These are phyloP conservation scores for Marchantia polymorpha DNA, from an alignment of 225 moss, liverwort and hornwort species.

Conservation along the genomic window DNA sequence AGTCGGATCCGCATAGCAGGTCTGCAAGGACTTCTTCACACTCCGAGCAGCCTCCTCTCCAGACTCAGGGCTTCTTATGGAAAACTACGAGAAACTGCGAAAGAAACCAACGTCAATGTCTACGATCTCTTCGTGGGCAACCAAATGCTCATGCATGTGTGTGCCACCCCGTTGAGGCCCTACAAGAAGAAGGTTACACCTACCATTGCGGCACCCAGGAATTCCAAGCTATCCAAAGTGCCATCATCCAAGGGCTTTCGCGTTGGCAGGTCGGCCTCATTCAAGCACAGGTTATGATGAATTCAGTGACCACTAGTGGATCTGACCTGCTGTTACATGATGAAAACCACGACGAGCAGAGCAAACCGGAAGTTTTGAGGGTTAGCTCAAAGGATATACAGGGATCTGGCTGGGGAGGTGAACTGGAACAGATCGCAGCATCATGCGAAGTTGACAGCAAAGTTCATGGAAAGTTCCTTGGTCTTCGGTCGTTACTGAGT, in stretches of 20 bases:
- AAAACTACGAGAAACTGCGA: slow-evolving; percentile 39
- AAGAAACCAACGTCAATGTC: slow-evolving; percentile 36
- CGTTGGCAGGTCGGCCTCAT: neutral
- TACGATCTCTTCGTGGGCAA: slow-evolving; percentile 51
- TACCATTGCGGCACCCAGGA: neutral
- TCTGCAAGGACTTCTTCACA: neutral
- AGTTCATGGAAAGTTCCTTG: too few relatives aligned
- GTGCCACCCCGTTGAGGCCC: slow-evolving; percentile 45
- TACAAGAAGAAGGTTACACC: slow-evolving; percentile 12
- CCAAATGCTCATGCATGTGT: slow-evolving; percentile 47
- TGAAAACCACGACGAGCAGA: too few relatives aligned
- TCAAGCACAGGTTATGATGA: neutral
- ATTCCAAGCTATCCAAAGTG: neutral
- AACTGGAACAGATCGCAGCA: too few relatives aligned
- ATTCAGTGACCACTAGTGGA: too few relatives aligned
- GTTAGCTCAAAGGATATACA: too few relatives aligned
- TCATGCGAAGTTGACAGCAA: too few relatives aligned
- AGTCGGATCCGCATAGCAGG: neutral
- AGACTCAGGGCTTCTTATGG: slow-evolving; percentile 39
- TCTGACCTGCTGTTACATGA: too few relatives aligned
- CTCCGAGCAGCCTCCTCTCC: slow-evolving; percentile 23
- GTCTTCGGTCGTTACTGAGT: too few relatives aligned
- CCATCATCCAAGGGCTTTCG: neutral
- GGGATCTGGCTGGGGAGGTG: too few relatives aligned
- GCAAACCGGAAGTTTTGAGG: too few relatives aligned